Percentiles rank a stretch among this genome's conserved stretches.
These are phyloP conservation scores for Rutstroemia sp. DNA, from an alignment of 2,329 filamentous ascomycete species.

Conservation along the genomic window DNA sequence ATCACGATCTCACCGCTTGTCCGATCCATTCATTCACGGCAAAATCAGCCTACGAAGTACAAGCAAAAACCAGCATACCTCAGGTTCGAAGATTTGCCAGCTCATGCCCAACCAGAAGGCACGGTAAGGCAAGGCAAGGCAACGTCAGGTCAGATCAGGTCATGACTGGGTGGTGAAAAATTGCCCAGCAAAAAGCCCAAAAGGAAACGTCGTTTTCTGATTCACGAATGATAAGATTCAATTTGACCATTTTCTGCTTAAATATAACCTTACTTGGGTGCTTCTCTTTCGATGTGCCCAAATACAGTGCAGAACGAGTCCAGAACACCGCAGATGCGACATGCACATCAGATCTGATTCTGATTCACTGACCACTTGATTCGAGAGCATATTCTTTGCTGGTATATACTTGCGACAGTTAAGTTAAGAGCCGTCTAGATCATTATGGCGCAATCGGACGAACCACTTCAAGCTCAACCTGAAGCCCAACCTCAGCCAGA, in stretches of 20 bases:
- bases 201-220: neutral
- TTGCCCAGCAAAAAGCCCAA: neutral
- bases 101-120: constrained; percentile 6
- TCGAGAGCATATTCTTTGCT: too few species aligned
- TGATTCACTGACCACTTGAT: too few species aligned
- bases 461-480: neutral
- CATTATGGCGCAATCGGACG: neutral
- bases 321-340: too few species aligned
- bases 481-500: neutral
- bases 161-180: constrained; percentile 7
- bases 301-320: neutral
- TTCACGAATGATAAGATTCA: neutral
- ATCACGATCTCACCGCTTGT: neutral
- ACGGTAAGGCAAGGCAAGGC: neutral
- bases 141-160: neutral
- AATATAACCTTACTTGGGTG: neutral
- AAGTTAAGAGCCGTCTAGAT: neutral
- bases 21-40: neutral
- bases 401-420: too few species aligned
- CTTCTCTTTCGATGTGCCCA: constrained; percentile 5
- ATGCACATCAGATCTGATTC: too few species aligned
- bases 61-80: neutral
- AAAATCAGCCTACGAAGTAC: neutral
- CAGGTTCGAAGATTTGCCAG: constrained; percentile 2
- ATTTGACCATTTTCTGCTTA: neutral